Base-by-base conservation (phyloP, 2,329 filamentous ascomycete species). In the Penicillium sp. region DNA sequence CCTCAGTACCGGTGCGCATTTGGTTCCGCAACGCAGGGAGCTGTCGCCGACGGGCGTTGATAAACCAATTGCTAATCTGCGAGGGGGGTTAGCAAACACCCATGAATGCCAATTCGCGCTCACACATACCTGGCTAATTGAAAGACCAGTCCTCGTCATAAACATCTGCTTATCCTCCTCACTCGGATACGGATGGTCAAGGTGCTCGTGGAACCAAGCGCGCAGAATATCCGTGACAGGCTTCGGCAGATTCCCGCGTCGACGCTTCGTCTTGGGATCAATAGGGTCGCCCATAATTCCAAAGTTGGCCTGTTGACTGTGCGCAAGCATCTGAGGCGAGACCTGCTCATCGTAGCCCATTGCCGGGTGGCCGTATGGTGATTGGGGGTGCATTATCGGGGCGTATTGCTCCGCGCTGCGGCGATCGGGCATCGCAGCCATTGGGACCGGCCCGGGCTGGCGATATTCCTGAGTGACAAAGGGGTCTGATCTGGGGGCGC, bases 241-340 rank as follows among this genome's bases (percentile, higher is more conserved):
- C 69, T 95, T 95, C n/a, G 92, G 92, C 3, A 96, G 79, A 67
- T 96, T 96, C 1, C 92, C 92, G 38, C 92, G 83, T 49, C 91
- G 81, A 70, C 80, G 78, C 65, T 82, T 82, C 34, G 70, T 74
- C 58, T 72, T 74, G 9, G 73, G 64, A 50, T 76, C 74, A 24
- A 67, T 63, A 16, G 67, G 54, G 34, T 75, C 73, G 0, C 72
- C 70, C 54, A 76, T 63, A 14, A 74, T 68, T 9, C 72, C 72
- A 43, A 75, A 75, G 49, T 72, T 75, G 10, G 70, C 67, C 47
- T 71, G 70, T 8, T 69, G 68, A 8, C 66, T 61, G 27, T 67
- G 67, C 6, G 63, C 60, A 44, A 72, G 56, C 39, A 65, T 56
- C 22, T 63, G 63, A 7, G 68, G 63, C 13, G 72, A 70, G 27